phyloP scores from a whole-genome alignment of 768 basidiomycete species.

The Boletus sensibilis region DNA sequence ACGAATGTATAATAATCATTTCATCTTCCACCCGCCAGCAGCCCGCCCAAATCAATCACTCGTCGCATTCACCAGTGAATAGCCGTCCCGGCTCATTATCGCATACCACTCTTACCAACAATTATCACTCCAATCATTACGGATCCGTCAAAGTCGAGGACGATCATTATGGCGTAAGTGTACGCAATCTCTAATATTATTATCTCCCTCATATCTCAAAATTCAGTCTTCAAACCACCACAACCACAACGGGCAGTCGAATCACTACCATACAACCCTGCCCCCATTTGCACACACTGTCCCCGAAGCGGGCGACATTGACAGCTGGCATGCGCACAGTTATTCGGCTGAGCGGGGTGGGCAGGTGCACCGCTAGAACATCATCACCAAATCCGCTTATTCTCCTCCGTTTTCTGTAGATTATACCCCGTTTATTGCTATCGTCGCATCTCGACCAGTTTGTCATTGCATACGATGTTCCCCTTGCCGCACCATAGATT shows the following conservation, averaged over 20 bases:
- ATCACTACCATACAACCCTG: slow-evolving; percentile 43
- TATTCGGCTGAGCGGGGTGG: slow-evolving; percentile 65
- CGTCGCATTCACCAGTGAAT: slow-evolving; percentile 48
- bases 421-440: slow-evolving; percentile 38
- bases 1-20: slow-evolving; percentile 56
- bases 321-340: slow-evolving; percentile 52
- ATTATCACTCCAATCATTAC: slow-evolving; percentile 49
- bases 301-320: slow-evolving; percentile 43
- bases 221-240: slow-evolving; percentile 32
- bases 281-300: slow-evolving; percentile 48
- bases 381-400: background rate
- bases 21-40: slow-evolving; percentile 45
- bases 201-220: background rate
- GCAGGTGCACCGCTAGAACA: slow-evolving; percentile 54
- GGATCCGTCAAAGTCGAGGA: slow-evolving; percentile 66
- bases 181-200: slow-evolving; percentile 3
- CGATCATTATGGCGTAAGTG: slow-evolving; percentile 53
- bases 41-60: slow-evolving; percentile 67
- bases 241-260: slow-evolving; percentile 35
- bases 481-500: slow-evolving; percentile 25
- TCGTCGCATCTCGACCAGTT: slow-evolving; percentile 23
- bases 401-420: slow-evolving; percentile 22
- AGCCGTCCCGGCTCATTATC: slow-evolving; percentile 46
- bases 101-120: slow-evolving; percentile 39
- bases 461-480: slow-evolving; percentile 15